These are phyloP conservation scores for Coemansia sp. DNA, from an alignment of 192 early-diverging fungal species.

Conservation along the genomic window DNA sequence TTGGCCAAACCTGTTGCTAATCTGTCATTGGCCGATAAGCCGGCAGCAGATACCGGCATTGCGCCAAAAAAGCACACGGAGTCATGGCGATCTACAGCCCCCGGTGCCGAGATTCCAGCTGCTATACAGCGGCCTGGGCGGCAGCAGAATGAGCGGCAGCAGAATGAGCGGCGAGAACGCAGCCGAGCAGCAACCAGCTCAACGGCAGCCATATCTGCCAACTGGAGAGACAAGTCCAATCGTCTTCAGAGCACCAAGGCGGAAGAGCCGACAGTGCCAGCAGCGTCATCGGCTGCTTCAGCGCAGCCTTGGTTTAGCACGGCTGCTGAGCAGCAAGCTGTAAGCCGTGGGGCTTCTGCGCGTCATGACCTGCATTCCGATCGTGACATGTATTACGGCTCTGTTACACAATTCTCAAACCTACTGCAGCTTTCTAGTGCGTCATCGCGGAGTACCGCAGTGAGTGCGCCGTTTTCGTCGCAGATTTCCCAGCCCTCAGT, in stretches of 20 bases:
- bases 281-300: slow-evolving; percentile 4
- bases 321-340: background rate
- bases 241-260: slow-evolving; percentile 7
- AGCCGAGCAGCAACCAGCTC: slow-evolving; percentile 6
- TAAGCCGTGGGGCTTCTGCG: background rate
- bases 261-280: background rate
- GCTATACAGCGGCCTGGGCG: background rate
- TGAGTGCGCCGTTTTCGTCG: slow-evolving; percentile 4
- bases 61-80: slow-evolving; percentile 8
- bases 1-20: background rate
- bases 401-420: background rate
- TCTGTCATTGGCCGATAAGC: background rate
- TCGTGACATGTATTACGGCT: slow-evolving; percentile 2
- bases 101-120: background rate
- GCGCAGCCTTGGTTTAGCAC: background rate
- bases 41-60: background rate
- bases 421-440: slow-evolving; percentile 1
- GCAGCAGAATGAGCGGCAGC: slow-evolving; percentile 2
- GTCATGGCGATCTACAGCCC: slow-evolving; percentile 1
- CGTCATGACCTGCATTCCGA: background rate
- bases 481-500: background rate
- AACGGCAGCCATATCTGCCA: slow-evolving; percentile 10
- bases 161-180: slow-evolving; percentile 10
- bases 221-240: slow-evolving; percentile 28
- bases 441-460: slow-evolving; percentile 1